These are phyloP conservation scores for Boletus sensibilis DNA, from an alignment of 768 basidiomycete species.

Conservation along the genomic window DNA sequence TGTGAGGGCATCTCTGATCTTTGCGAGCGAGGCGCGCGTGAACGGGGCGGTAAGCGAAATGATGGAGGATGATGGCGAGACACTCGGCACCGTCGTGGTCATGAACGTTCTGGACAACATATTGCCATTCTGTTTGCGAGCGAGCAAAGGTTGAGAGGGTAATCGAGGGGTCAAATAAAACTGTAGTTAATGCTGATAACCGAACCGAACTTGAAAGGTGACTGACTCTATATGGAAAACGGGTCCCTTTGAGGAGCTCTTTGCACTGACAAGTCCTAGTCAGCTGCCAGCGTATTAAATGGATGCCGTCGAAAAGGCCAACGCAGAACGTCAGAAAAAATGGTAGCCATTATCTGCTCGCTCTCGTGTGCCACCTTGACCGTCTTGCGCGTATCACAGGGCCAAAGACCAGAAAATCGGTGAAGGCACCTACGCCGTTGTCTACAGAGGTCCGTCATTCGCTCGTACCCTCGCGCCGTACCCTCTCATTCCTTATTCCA, in stretches of 20 bases:
- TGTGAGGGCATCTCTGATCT: conserved; percentile 31
- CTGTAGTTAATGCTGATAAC: neutral
- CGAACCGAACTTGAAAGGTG: neutral
- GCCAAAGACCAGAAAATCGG: conserved; percentile 79
- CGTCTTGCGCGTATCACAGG: conserved; percentile 42
- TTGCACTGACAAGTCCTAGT: too few relatives aligned
- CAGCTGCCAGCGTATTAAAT: conserved; percentile 29
- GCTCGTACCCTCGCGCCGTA: neutral
- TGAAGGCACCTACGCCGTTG: conserved; percentile 94
- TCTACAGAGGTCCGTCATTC: conserved; percentile 72
- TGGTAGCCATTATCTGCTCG: conserved; percentile 43
- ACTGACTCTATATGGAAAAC: neutral
- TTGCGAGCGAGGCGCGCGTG: conserved; percentile 34
- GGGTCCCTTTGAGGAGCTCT: neutral
- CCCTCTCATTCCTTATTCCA: conserved; percentile 5
- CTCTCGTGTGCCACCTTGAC: conserved; percentile 4
- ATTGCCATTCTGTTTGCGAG: conserved; percentile 17
- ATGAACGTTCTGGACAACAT: conserved; percentile 31
- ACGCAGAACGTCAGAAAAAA: conserved; percentile 65
- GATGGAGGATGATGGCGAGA: conserved; percentile 14
- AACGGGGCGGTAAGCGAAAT: conserved; percentile 38
- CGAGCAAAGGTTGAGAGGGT: neutral
- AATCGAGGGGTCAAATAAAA: neutral
- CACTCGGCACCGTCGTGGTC: conserved; percentile 8
- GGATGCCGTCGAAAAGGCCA: conserved; percentile 83